phyloP scores from a whole-genome alignment of 805 yeast genomes.

The Komagataella pseudopastoris region DNA sequence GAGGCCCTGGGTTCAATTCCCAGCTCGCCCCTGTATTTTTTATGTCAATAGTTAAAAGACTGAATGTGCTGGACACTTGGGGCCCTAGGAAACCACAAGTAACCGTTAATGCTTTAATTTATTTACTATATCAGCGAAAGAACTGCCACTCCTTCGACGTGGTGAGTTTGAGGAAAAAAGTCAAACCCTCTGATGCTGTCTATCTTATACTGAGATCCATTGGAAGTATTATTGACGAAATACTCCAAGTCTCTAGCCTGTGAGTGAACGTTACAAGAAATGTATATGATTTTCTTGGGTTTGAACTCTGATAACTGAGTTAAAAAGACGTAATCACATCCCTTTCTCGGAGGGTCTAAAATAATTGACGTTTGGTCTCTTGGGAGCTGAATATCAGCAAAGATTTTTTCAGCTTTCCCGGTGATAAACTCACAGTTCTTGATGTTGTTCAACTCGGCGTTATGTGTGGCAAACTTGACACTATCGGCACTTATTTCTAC shows the following conservation, averaged over 20 bases:
- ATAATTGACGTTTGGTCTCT: slow-evolving; percentile 72
- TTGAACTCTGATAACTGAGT: slow-evolving; percentile 72
- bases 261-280: slow-evolving; percentile 94
- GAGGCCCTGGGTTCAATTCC: slow-evolving; percentile 45
- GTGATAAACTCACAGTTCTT: slow-evolving; percentile 72
- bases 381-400: slow-evolving; percentile 67
- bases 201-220: slow-evolving; percentile 51
- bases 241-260: slow-evolving; percentile 91
- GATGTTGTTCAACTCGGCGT: slow-evolving; percentile 66
- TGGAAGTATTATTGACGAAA: slow-evolving; percentile 52
- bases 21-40: slow-evolving; percentile 20
- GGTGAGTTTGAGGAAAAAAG: slow-evolving; percentile 37
- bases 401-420: slow-evolving; percentile 88
- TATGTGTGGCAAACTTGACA: slow-evolving; percentile 73
- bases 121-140: slow-evolving; percentile 8
- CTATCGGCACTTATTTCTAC: slow-evolving; percentile 91
- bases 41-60: not conserved
- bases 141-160: slow-evolving; percentile 26
- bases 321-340: slow-evolving; percentile 82
- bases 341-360: slow-evolving; percentile 95
- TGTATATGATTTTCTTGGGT: slow-evolving; percentile 85
- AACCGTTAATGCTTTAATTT: not conserved
- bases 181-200: slow-evolving; percentile 90
- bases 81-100: not conserved
- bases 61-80: not conserved